Evolutionary conservation across 2,329 filamentous ascomycete genomes (phyloP).

Genomic region (Emmonsiellopsis sp.): DNA sequence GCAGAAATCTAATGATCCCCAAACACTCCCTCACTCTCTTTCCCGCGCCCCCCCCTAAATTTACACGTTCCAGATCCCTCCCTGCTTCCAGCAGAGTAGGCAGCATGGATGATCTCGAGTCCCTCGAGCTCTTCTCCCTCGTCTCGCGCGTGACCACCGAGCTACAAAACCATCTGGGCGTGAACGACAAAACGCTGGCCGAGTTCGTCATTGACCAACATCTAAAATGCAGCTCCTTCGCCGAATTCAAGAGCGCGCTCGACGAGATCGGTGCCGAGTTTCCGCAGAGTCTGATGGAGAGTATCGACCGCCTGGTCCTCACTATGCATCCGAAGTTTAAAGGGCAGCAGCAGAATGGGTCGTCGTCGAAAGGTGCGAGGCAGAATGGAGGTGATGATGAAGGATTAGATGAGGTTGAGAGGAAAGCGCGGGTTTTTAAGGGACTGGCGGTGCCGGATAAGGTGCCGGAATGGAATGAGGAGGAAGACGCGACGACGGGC

Average conservation of each 20-base stretch:
- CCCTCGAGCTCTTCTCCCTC: conserved; percentile 85
- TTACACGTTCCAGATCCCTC: neutral
- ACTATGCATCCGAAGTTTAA: conserved; percentile 91
- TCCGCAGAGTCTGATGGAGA: conserved; percentile 77
- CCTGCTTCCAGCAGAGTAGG: neutral
- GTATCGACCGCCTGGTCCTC: conserved; percentile 76
- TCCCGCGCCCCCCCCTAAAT: neutral
- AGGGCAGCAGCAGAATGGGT: conserved; percentile 33
- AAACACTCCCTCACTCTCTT: neutral
- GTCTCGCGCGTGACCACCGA: conserved; percentile 92
- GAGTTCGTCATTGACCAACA: conserved; percentile 95
- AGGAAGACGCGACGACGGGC: conserved; percentile 30
- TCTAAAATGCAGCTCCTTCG: conserved; percentile 58
- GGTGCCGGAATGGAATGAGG: conserved; percentile 46
- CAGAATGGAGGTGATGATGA: conserved; percentile 36
- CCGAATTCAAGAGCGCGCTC: conserved; percentile 67
- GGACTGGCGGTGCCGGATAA: conserved; percentile 81
- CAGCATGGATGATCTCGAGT: conserved; percentile 79
- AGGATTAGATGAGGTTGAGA: conserved; percentile 42
- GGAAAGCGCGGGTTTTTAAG: conserved; percentile 81
- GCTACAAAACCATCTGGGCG: conserved; percentile 84
- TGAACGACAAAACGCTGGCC: conserved; percentile 87
- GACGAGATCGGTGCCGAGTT: conserved; percentile 72
- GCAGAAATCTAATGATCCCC: neutral
- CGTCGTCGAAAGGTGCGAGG: conserved; percentile 23